phyloP scores from a whole-genome alignment of 83 land plant species.

The Isoetes engelmannii region DNA sequence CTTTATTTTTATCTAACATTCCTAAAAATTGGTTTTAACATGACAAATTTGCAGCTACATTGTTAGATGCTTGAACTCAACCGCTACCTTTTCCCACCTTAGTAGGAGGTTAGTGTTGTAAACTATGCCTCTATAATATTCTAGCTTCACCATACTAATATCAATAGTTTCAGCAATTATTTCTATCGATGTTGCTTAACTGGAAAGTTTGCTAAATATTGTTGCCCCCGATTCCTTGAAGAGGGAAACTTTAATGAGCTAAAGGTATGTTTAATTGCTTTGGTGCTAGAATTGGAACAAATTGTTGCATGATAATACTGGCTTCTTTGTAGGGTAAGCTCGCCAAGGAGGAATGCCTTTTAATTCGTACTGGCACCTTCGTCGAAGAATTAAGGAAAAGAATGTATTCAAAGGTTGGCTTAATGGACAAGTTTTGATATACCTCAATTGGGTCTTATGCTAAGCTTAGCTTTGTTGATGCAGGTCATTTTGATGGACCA shows the following conservation, averaged over 20 bases:
- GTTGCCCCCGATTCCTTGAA: slow-evolving; percentile 40
- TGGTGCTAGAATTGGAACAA: neutral
- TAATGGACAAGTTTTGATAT: neutral
- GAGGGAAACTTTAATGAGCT: slow-evolving; percentile 24
- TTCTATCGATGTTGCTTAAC: slow-evolving; percentile 44
- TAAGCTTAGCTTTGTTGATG: neutral
- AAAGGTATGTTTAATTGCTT: slow-evolving; percentile 17
- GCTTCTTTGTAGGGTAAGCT: slow-evolving; percentile 23
- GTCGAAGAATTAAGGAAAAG: slow-evolving; percentile 40
- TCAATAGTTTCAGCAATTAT: slow-evolving; percentile 25
- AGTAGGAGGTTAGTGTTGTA: slow-evolving; percentile 24
- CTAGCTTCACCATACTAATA: neutral
- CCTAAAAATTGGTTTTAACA: neutral
- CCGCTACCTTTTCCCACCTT: slow-evolving; percentile 36
- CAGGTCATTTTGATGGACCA: slow-evolving; percentile 47
- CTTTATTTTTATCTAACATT: no score
- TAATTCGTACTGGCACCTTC: slow-evolving; percentile 37
- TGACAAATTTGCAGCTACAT: slow-evolving; percentile 25
- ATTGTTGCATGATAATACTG: neutral
- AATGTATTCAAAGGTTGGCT: slow-evolving; percentile 31
- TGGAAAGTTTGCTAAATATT: slow-evolving; percentile 32
- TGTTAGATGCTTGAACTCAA: slow-evolving; percentile 40
- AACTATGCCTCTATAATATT: neutral
- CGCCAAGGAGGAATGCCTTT: slow-evolving; percentile 27
- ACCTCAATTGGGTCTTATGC: neutral